phyloP scores from a whole-genome alignment of 2,329 filamentous ascomycete species.

The Grosmannia huntii region DNA sequence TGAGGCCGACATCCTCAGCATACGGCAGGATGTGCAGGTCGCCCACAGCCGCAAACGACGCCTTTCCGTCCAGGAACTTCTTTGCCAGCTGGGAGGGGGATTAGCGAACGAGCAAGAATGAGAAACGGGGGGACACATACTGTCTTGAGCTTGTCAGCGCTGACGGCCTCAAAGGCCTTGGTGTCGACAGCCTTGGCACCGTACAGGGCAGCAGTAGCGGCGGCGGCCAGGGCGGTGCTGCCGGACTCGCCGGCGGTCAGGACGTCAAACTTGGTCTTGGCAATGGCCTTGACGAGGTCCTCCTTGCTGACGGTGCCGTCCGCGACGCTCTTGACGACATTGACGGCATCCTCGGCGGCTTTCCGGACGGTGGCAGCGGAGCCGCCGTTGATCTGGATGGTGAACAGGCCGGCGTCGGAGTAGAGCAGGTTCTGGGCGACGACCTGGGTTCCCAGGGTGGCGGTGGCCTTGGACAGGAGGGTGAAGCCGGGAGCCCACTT shows the following conservation, averaged over 20 bases:
- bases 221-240: slow-evolving; percentile 66
- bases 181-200: slow-evolving; percentile 31
- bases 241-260: slow-evolving; percentile 73
- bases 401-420: slow-evolving; percentile 86
- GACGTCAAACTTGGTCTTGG: slow-evolving; percentile 85
- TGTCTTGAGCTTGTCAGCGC: slow-evolving; percentile 70
- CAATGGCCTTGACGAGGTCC: slow-evolving; percentile 81
- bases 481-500: slow-evolving; percentile 96
- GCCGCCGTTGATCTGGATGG: slow-evolving; percentile 63
- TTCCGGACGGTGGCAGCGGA: slow-evolving; percentile 58
- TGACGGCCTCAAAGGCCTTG: slow-evolving; percentile 49
- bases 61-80: slow-evolving; percentile 75
- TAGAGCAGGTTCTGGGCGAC: slow-evolving; percentile 71
- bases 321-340: slow-evolving; percentile 70
- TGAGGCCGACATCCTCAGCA: slow-evolving; percentile 86
- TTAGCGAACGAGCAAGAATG: not conserved
- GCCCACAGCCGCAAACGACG: slow-evolving; percentile 77
- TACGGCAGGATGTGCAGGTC: slow-evolving; percentile 86
- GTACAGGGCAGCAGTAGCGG: slow-evolving; percentile 70
- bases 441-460: slow-evolving; percentile 51
- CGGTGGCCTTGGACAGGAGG: slow-evolving; percentile 67
- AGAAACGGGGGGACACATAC: slow-evolving; percentile 37
- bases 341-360: slow-evolving; percentile 64
- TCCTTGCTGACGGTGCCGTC: slow-evolving; percentile 67
- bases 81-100: slow-evolving; percentile 60